A percentile compares a stretch with the other conserved stretches of the same genome.
Evolutionary conservation across 176 grass and related monocot genomes (phyloP).

Genomic region (Aegilops longissima): DNA sequence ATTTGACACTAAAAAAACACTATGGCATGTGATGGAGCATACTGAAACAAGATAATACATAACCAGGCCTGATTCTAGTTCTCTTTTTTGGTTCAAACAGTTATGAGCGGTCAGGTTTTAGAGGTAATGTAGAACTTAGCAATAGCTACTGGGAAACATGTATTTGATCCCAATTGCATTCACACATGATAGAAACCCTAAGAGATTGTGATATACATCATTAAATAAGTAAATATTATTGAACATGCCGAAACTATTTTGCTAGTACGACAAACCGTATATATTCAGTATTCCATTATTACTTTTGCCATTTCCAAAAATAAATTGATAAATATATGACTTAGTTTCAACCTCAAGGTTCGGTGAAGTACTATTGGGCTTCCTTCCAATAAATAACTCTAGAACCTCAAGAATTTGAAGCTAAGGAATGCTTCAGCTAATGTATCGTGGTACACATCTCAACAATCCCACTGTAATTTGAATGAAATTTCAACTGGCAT

Average conservation of each 20-base stretch:
- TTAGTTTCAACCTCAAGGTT: conserved; percentile 1
- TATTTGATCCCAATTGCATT: background rate
- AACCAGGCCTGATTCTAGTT: background rate
- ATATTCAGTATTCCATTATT: background rate
- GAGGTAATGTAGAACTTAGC: background rate
- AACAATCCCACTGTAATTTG: background rate
- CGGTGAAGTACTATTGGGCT: background rate
- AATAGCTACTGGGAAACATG: background rate
- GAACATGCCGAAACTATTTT: background rate
- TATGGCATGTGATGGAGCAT: background rate
- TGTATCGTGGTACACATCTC: background rate
- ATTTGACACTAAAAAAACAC: background rate
- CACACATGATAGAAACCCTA: background rate
- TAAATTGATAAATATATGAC: background rate
- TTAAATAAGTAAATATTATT: conserved; percentile 15
- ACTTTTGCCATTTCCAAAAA: background rate
- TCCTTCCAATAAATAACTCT: background rate
- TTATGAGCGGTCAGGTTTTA: background rate
- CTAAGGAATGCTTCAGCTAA: background rate
- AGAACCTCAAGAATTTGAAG: background rate
- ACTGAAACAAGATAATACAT: background rate
- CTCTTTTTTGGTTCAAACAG: background rate
- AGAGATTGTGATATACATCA: conserved; percentile 6
- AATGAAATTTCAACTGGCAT: conserved; percentile 1
- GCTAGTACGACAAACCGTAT: background rate